Evolutionary conservation across 1,139 yeast genomes (phyloP).

Genomic region (Kodamaea anthophila): DNA sequence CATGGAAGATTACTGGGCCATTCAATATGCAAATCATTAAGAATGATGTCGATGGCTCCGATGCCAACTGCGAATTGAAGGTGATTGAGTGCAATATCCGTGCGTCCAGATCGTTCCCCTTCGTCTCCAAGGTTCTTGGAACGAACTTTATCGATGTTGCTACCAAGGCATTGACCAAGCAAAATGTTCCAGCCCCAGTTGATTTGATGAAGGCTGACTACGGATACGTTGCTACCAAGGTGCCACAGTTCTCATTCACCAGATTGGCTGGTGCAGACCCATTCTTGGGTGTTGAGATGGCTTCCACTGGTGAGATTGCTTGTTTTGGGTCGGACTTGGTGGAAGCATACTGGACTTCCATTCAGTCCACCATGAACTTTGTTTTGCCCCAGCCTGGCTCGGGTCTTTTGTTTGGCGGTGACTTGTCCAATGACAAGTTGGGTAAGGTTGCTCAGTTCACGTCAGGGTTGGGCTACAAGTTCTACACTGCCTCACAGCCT

Average conservation of each 20-base stretch:
- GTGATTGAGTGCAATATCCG: constrained; percentile 98
- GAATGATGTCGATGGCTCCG: constrained; percentile 44
- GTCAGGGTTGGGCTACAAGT: constrained; percentile 72
- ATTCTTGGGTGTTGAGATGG: constrained; percentile 97
- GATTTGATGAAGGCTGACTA: constrained; percentile 57
- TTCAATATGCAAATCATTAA: constrained; percentile 96
- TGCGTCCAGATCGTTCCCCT: constrained; percentile 98
- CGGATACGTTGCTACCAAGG: constrained; percentile 90
- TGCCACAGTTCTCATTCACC: constrained; percentile 96
- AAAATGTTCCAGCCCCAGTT: constrained; percentile 62
- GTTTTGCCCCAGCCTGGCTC: constrained; percentile 84
- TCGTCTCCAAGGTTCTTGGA: constrained; percentile 94
- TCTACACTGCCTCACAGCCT: constrained; percentile 66
- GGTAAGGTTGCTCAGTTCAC: constrained; percentile 68
- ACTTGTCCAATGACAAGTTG: constrained; percentile 62
- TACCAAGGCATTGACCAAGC: constrained; percentile 74
- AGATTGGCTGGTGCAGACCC: constrained; percentile 99
- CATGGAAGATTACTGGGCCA: constrained; percentile 96
- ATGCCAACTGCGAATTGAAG: constrained; percentile 59
- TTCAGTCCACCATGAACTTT: constrained; percentile 96
- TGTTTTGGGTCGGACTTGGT: constrained; percentile 80
- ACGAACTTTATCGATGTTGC: constrained; percentile 92
- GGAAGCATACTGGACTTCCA: constrained; percentile 97
- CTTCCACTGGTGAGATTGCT: constrained; percentile 98
- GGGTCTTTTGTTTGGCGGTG: constrained; percentile 93